A percentile compares a stretch with the other conserved stretches of the same genome.
These are phyloP conservation scores for Medicago ruthenica DNA, from an alignment of 306 rosid genomes.

Conservation along the genomic window DNA sequence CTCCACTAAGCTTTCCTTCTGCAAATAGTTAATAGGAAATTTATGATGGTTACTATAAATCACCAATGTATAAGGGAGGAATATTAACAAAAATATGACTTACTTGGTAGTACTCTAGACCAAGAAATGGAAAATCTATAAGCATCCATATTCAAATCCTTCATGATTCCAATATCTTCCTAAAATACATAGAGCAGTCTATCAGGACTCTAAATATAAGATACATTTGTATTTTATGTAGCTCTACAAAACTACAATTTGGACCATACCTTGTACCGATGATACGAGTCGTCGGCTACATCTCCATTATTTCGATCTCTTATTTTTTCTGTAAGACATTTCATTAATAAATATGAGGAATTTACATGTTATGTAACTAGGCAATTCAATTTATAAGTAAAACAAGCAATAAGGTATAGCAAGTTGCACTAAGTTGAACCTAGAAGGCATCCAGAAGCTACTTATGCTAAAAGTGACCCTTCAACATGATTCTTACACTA, in stretches of 20 bases:
- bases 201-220: background rate
- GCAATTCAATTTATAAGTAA: no score
- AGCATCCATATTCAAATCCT: conserved; percentile 63
- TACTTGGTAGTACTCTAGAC: conserved; percentile 76
- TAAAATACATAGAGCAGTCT: background rate
- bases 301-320: background rate
- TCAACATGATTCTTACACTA: no score
- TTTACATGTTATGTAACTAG: no score
- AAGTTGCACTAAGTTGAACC: no score
- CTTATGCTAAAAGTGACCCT: no score
- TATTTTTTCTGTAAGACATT: conserved; percentile 2
- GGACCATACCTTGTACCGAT: background rate
- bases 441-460: no score
- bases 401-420: no score
- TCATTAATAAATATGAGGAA: background rate
- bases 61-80: background rate
- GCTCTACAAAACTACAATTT: background rate
- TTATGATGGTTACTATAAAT: background rate
- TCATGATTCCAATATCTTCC: conserved; percentile 72
- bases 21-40: background rate
- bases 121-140: conserved; percentile 77
- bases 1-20: conserved; percentile 63
- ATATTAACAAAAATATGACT: conserved; percentile 14
- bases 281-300: background rate
- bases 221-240: background rate